Conservation (phyloP, 2,329 filamentous ascomycete genomes). For the Bipolaris victoriae region DNA sequence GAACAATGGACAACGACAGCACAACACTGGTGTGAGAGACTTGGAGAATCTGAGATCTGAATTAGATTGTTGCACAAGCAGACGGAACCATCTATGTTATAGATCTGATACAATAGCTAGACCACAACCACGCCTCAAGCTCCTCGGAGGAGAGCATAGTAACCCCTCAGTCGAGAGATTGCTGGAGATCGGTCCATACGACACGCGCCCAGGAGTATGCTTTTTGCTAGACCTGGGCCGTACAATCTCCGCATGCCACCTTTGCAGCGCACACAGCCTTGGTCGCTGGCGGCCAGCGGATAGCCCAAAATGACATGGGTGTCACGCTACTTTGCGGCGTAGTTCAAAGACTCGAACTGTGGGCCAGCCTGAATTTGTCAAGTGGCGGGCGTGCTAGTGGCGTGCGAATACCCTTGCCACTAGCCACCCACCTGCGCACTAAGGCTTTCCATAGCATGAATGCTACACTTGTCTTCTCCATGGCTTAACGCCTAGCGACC, state of each 20-base stretch:
- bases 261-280: conserved; percentile 18
- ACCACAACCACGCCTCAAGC: conserved; percentile 1
- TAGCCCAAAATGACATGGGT: conserved; percentile 25
- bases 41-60: conserved; percentile 1
- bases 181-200: conserved; percentile 19
- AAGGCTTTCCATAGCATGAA: neutral
- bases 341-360: conserved; percentile 10
- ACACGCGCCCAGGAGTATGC: conserved; percentile 22
- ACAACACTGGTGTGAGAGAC: neutral
- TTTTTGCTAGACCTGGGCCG: conserved; percentile 23
- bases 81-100: conserved; percentile 15
- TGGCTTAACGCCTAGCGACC: neutral
- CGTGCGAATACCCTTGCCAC: conserved; percentile 2
- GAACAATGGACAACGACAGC: too few relatives aligned
- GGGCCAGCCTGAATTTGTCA: conserved; percentile 20
- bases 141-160: conserved; percentile 6
- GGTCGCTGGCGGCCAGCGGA: conserved; percentile 24
- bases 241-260: conserved; percentile 16
- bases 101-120: conserved; percentile 11
- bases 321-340: conserved; percentile 20
- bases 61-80: conserved; percentile 1
- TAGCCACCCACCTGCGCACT: neutral
- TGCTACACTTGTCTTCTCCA: neutral
- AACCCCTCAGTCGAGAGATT: conserved; percentile 16
- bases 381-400: conserved; percentile 1